Evolutionary conservation across 345 rosid genomes (phyloP).

Genomic region (Linum tenue): DNA sequence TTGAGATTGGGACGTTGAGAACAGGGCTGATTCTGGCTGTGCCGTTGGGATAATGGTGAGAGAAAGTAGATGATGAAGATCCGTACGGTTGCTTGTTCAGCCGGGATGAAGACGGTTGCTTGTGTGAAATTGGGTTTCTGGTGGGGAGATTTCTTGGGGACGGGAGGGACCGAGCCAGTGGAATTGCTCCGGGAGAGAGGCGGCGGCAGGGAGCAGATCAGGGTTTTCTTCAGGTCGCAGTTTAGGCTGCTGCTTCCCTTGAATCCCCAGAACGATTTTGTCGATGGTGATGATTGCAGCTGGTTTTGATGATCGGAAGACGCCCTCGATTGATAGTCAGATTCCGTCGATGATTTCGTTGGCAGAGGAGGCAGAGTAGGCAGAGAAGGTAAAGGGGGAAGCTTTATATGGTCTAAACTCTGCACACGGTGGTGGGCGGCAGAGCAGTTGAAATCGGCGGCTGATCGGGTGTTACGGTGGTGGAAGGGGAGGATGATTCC

Average conservation of each 20-base stretch:
- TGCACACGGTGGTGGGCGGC: slow-evolving; percentile 18
- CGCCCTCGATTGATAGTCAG: slow-evolving; percentile 5
- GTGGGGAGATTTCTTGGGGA: slow-evolving; percentile 21
- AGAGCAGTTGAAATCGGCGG: slow-evolving; percentile 27
- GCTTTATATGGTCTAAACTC: not conserved
- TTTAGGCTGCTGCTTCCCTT: slow-evolving; percentile 65
- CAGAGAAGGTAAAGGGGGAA: no score
- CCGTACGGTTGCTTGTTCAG: slow-evolving; percentile 33
- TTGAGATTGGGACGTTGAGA: slow-evolving; percentile 48
- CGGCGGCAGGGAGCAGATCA: slow-evolving; percentile 52
- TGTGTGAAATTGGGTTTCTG: slow-evolving; percentile 38
- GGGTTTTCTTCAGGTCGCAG: slow-evolving; percentile 41
- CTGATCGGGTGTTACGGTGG: slow-evolving; percentile 17
- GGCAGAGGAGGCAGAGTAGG: not conserved
- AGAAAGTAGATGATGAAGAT: not conserved
- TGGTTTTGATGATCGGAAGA: slow-evolving; percentile 28
- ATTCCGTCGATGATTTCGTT: slow-evolving; percentile 5
- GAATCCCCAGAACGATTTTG: slow-evolving; percentile 72
- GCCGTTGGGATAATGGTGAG: not conserved
- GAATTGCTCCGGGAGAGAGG: slow-evolving; percentile 62
- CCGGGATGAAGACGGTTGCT: slow-evolving; percentile 25
- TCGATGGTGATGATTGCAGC: slow-evolving; percentile 7
- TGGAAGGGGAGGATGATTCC: slow-evolving; percentile 65
- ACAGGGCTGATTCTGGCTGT: slow-evolving; percentile 41
- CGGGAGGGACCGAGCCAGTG: slow-evolving; percentile 44